Evolutionary conservation across 2,329 filamentous ascomycete genomes (phyloP), one percentile per base, ranked within the genome.

Genomic region (Fonsecaea nubica): DNA sequence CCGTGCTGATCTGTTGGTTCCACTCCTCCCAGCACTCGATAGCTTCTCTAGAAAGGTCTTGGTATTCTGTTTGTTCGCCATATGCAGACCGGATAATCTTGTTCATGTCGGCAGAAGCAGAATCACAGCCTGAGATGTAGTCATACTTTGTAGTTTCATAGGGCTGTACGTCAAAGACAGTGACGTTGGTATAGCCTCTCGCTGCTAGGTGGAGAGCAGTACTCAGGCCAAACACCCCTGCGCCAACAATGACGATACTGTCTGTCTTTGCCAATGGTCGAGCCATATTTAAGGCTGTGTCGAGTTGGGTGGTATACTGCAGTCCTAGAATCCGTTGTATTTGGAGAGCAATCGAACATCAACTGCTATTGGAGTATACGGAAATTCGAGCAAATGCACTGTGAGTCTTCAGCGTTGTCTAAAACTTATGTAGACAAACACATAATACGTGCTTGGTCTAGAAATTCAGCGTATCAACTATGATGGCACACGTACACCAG

Each of bases 221-320:
- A 12, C 82, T 79, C 9, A 87, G 65, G 2, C 87, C 76, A 30
- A 84, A 84, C 1, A 89, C 76, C 30, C 78, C 76, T 56, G 83
- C 87, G 67, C 86, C 87, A 30, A 83, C 77, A 5, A 84, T 85
- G 74, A 66, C 56, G 25, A 72, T 65, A 1, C 45, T 12, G 50
- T 33, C 35, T 25, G 58, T 54, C 33, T 61, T 61, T 21, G n/a
- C 7, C 13, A 38, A 30, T 13, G 15, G 40, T 12, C 7, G 48
- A 30, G 40, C 53, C 62, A 58, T 58, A 25, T 33, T 58, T 42
- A 18, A 35, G 6, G 45, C 2, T 21, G 40, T 36, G 15, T 18
- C 2, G 30, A 45, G 45, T 25, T 10, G n/a, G 9, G 45, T 3
- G 18, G 25, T 50, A 21, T 25, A 21, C 21, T 30, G 8, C 25